Evolutionary conservation across 164 flowering plant genomes (phyloP).

Genomic region (Piper betle): DNA sequence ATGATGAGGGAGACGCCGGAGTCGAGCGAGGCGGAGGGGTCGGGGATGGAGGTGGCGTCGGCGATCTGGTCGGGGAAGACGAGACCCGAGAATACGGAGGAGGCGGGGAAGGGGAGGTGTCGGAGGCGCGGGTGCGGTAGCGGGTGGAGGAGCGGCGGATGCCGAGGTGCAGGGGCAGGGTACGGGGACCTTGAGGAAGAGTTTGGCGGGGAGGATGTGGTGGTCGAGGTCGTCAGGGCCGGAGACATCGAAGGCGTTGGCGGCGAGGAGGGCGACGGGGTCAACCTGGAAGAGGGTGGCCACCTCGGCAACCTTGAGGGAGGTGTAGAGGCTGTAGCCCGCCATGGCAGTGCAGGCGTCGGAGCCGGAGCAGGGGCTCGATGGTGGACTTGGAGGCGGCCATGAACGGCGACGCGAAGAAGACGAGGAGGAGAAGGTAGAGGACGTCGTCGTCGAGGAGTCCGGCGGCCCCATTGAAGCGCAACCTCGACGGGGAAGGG

Average conservation of each 20-base stretch:
- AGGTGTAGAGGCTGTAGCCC: slow-evolving; percentile 82
- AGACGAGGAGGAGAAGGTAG: slow-evolving; percentile 1
- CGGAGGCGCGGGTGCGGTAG: slow-evolving; percentile 68
- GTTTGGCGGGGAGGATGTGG: slow-evolving; percentile 63
- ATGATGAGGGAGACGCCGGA: slow-evolving; percentile 45
- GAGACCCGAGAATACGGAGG: slow-evolving; percentile 41
- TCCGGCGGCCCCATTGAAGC: background rate
- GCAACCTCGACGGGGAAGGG: background rate
- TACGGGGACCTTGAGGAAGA: slow-evolving; percentile 68
- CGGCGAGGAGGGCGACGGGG: slow-evolving; percentile 56
- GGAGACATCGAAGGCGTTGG: slow-evolving; percentile 73
- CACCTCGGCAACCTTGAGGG: slow-evolving; percentile 80
- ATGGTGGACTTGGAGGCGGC: slow-evolving; percentile 58
- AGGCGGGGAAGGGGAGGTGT: slow-evolving; percentile 45
- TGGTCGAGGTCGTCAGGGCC: slow-evolving; percentile 79
- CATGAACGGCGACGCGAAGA: background rate
- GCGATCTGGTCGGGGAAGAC: slow-evolving; percentile 66
- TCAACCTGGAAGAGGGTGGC: slow-evolving; percentile 72
- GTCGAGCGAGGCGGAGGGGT: slow-evolving; percentile 32
- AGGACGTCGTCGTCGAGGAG: background rate
- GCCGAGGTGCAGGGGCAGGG: slow-evolving; percentile 71
- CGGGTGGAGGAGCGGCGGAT: slow-evolving; percentile 49
- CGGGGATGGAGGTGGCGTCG: slow-evolving; percentile 53
- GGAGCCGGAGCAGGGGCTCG: slow-evolving; percentile 69
- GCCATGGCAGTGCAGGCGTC: slow-evolving; percentile 65